phyloP scores from a whole-genome alignment of 2,329 filamentous ascomycete genomes.

The Curvularia sp. region DNA sequence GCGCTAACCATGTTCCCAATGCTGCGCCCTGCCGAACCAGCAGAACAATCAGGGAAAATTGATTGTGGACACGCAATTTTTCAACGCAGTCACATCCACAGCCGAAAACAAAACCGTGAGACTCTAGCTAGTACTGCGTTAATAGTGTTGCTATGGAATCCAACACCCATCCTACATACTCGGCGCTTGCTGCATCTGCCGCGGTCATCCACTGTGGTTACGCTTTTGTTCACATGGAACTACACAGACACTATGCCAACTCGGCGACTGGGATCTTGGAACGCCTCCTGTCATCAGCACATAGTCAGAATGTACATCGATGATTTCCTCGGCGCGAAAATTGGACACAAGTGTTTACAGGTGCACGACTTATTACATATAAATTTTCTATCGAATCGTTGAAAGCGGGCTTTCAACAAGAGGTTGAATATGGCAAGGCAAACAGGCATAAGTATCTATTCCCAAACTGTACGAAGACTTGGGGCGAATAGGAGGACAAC shows the following conservation, averaged over 20 bases:
- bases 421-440: slow-evolving; percentile 49
- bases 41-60: no score
- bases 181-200: slow-evolving; percentile 48
- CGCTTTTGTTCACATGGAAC: slow-evolving; percentile 49
- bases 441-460: slow-evolving; percentile 54
- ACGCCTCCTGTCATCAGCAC: slow-evolving; percentile 56
- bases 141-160: slow-evolving; percentile 9
- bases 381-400: slow-evolving; percentile 29
- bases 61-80: no score
- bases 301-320: slow-evolving; percentile 50
- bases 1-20: no score
- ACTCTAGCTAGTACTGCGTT: no score
- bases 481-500: slow-evolving; percentile 50
- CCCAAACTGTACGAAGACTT: slow-evolving; percentile 54
- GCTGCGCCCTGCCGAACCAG: no score
- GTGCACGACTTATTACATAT: slow-evolving; percentile 44
- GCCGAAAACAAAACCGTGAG: no score
- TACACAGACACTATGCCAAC: slow-evolving; percentile 53
- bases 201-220: slow-evolving; percentile 55
- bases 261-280: slow-evolving; percentile 52
- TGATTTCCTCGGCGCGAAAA: slow-evolving; percentile 55
- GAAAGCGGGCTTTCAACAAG: slow-evolving; percentile 29
- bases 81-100: no score
- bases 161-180: slow-evolving; percentile 43
- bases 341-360: slow-evolving; percentile 55